Base-by-base conservation (phyloP, 768 basidiomycete species). In the Lentinula raphanica region DNA sequence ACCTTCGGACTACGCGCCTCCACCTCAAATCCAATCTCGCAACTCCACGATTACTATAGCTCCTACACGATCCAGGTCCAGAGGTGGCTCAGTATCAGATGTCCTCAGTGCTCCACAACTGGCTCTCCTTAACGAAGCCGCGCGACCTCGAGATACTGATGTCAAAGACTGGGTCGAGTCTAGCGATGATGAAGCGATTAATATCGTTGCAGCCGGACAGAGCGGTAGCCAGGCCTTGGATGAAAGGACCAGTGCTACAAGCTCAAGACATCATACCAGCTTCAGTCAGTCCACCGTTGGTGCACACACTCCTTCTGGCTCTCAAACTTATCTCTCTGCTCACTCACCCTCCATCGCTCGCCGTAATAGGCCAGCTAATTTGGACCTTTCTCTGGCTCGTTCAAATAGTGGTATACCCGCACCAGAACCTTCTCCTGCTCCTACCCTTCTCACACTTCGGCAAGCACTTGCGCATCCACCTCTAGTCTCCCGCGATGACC, bases 101-200 rank as follows among this genome's bases (percentile, higher is more conserved):
- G 80, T 90, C 13, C 72, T 91, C 13, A 79, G 80, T 31, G 74
- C 79, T 40, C 72, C 78, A 49, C 67, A 75, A 38, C 64, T 67
- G 60, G 65, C 77, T 58, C 72, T 77, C 38, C 62, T 68, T 42
- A 65, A 69, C 53, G 68, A 74, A 31, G 65, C 66, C 15, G 65
- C 67, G 17, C 66, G 72, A 60, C 61, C 67, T 13, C 71, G 70
- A 49, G 76, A 78, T 66, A 67, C 74, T 15, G 80, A 80, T 62
- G 59, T 70, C 7, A 86, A 86, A 66, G 48, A 58, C 64, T 91
- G 93, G 92, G 75, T 81, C 56, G 84, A 90, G 67, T 84, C 82
- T 5, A 92, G 90, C 63, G 92, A 94, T 61, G 92, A 94, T 56
- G 92, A 94, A 69, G 92, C 90, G 13, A 90, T 94, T 55, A 84